Evolutionary conservation across 352 stramenopile species (phyloP), one percentile per base, ranked within the genome.

Genomic region (Pythium sukuiense): DNA sequence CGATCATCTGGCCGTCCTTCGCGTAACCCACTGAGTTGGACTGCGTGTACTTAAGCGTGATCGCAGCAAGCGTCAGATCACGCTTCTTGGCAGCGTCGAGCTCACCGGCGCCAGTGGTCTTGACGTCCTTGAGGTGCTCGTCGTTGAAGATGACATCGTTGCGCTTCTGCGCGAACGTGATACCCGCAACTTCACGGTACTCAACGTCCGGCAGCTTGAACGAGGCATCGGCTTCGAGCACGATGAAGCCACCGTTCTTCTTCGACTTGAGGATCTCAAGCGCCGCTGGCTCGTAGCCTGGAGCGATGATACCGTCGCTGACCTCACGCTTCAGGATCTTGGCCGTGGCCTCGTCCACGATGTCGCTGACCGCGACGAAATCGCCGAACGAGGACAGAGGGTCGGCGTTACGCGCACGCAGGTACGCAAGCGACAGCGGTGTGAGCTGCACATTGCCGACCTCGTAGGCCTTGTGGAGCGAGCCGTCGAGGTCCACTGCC

Each of bases 41-140:
- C 85, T 99, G 97, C 60, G 98, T 99, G 85, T 99, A 99, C 89
- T 99, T 99, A 74, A 99, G 84, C 63, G 97, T 98, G 76, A 99
- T 99, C 54, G 93, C 97, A n/a, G 97, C 98, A 30, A 99, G 86
- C 63, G 99, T 96, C 59, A 99, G 83, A 76, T 99, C 98, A 56
- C 97, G 91, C 74, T 99, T 93, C 58, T 97, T 97, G 54, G 87
- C 91, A 27, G 97, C 88, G 20, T 88, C 87, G 6, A 99, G 74
- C 49, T 89, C 82, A 41, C 88, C 81, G 4, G 80, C 83, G 13
- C 92, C 83, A 18, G 87, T 95, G 8, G 95, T 99, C 64, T 98
- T 93, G 48, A 98, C 81, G 58, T 98, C 83, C 41, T 82, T 75
- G 68, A 99, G 88, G 78, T 99, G 93, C 41, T 95, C 82, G 27